Evolutionary conservation across 208 protist genomes (phyloP), one percentile per base, ranked within the genome.

Genomic region (Crithidia expoeki): DNA sequence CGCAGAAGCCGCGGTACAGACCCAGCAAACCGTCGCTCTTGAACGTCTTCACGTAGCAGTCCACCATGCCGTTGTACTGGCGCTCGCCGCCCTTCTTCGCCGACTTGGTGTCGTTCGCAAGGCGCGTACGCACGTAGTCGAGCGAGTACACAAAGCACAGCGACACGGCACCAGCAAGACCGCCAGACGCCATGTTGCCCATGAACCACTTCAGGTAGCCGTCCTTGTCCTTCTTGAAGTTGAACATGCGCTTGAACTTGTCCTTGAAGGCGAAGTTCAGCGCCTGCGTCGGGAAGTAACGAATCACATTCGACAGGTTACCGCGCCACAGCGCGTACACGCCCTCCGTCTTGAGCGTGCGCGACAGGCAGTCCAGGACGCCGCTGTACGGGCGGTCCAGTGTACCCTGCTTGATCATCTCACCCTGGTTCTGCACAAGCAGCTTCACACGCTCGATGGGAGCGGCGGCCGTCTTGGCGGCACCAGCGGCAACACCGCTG

Each of bases 211-310:
- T 91, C 21, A 77, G 34, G 66, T 86, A 83, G 66, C 90, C 92
- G 38, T 94, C 83, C 28, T 50, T 84, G 47, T 96, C 89, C 77
- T 85, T 79, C 71, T 94, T 89, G 76, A 76, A 92, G 71, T 95
- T 97, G 80, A 99, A 98, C 74, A 98, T 83, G 42, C 78, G 76
- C 83, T 98, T 99, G 87, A 98, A 94, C 59, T 80, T 76, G 63
- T 99, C 98, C 89, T 99, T 99, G 93, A 99, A 99, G 55, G 97
- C 94, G 70, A 99, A 98, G 96, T 99, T 99, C 55, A 99, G 89
- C 27, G 97, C 98, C 90, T 99, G 98, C 40, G 97, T 99, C 58
- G 98, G 98, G 91, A 99, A 98, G 92, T 99, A 99, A 63, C 98
- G 95, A 64, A 99, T 78, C 19, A 98, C 84, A 83, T 99, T 99